phyloP scores from a whole-genome alignment of 495 filamentous ascomycete genomes.

The Aspergillus steynii region DNA sequence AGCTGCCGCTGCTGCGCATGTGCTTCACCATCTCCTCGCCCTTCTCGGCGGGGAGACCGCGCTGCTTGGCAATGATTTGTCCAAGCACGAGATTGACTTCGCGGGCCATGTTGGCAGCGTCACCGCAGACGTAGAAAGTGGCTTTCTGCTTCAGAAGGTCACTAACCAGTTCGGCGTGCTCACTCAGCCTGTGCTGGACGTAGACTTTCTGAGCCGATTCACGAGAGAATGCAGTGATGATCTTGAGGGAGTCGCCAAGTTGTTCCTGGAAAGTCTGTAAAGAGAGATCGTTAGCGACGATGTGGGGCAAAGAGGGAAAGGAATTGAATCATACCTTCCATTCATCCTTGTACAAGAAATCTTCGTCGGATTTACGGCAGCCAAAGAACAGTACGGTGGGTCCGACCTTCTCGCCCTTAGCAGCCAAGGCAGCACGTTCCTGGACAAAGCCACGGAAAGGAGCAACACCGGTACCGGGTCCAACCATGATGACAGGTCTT shows the following conservation, averaged over 20 bases:
- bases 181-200: conserved; percentile 89
- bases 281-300: conserved; percentile 13
- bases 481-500: conserved; percentile 93
- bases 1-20: conserved; percentile 90
- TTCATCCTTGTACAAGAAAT: conserved; percentile 90
- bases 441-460: conserved; percentile 96
- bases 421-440: conserved; percentile 80
- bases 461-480: conserved; percentile 94
- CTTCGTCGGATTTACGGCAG: conserved; percentile 79
- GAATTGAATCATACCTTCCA: conserved; percentile 71
- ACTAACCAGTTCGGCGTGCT: conserved; percentile 81
- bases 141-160: conserved; percentile 84
- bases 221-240: conserved; percentile 92
- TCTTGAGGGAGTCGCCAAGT: conserved; percentile 81
- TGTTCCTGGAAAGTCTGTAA: conserved; percentile 73
- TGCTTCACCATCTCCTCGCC: conserved; percentile 95
- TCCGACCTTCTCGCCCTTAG: conserved; percentile 81
- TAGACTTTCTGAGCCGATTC: conserved; percentile 84
- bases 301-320: conserved; percentile 1
- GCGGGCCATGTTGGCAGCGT: conserved; percentile 96
- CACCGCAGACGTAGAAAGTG: conserved; percentile 98
- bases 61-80: conserved; percentile 80
- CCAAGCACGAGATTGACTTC: conserved; percentile 87
- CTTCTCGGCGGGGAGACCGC: conserved; percentile 77
- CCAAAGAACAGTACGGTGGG: conserved; percentile 93